Evolutionary conservation across 1,284 basidiomycete genomes (phyloP), one percentile per base, ranked within the genome.

Genomic region (Somion occarium): DNA sequence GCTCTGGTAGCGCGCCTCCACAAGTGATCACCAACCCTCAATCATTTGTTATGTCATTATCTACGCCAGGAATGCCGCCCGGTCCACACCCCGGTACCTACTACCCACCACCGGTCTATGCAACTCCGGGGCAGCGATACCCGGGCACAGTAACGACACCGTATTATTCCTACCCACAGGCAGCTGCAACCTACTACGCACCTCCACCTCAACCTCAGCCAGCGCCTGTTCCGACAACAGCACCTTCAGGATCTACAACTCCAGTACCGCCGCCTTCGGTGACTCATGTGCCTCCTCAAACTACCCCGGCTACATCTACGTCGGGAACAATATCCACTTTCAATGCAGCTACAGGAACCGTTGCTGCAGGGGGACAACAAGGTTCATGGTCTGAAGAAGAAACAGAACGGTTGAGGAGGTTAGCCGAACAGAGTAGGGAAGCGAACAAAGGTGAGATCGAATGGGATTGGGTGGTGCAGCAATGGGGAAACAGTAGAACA

Each of bases 341-440:
- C 53, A 69, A 60, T 52, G 61, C 63, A 4, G 61, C 67, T 7
- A 70, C 71, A 1, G 70, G 69, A 24, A 71, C 65, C 41, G 55
- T 68, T 5, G 73, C 66, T 3, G 61, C 71, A 9, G 74, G 73
- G 12, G 76, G 77, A 19, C 81, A 80, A 48, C 82, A 83, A 52
- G 86, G 86, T 0, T 74, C 83, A 9, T 90, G 88, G 88, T 80
- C 83, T 2, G 83, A 87, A 4, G 85, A 86, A 53, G 88, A 90
- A 61, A 79, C 78, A 0, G 83, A 86, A 53, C 74, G 77, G 41
- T 61, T 90, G 53, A 83, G 75, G 65, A 78, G 74, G 48, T 61
- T 90, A 23, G 79, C 82, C 0, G 88, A 88, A 55, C 79, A 86
- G 51, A 82, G 82, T 60, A 75, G 73, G 55, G 67, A 69, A 34